A percentile compares a stretch with the other conserved stretches of the same genome.
These are phyloP conservation scores for Leishmania martiniquensis DNA, from an alignment of 208 protist species.

Conservation along the genomic window DNA sequence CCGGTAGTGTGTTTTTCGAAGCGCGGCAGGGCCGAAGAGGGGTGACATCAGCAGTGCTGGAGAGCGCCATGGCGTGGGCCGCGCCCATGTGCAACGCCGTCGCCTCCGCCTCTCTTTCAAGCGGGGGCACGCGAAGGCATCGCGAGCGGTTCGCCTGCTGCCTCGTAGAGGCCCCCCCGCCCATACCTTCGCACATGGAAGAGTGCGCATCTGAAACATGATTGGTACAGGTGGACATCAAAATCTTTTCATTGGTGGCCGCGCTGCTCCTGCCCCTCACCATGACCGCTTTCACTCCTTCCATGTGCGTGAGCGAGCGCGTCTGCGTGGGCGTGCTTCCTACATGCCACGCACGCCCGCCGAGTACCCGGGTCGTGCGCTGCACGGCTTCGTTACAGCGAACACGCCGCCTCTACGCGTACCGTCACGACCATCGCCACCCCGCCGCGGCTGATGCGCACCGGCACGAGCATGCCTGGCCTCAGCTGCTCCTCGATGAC, in stretches of 20 bases:
- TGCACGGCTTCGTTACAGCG: conserved; percentile 11
- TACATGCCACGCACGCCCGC: neutral
- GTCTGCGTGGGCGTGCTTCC: neutral
- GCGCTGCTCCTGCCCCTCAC: neutral
- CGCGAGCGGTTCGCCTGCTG: too few relatives aligned
- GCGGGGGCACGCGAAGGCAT: too few relatives aligned
- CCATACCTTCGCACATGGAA: neutral
- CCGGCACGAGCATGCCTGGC: conserved; percentile 37
- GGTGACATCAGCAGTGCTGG: too few relatives aligned
- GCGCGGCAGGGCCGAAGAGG: neutral
- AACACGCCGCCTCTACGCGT: conserved; percentile 28
- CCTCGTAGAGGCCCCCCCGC: neutral
- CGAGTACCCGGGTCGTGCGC: neutral
- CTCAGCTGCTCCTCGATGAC: conserved; percentile 37
- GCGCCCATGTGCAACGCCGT: too few relatives aligned
- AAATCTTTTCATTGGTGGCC: neutral
- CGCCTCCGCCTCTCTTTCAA: too few relatives aligned
- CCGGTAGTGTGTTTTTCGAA: neutral
- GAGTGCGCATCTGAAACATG: neutral
- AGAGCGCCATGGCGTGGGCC: too few relatives aligned
- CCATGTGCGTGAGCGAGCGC: neutral
- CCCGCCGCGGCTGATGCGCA: conserved; percentile 54
- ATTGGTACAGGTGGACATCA: neutral
- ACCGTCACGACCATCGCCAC: conserved; percentile 40
- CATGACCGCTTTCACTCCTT: neutral